Base-by-base conservation (phyloP, 2,329 filamentous ascomycete genomes). In the Curvularia eragrostidis region DNA sequence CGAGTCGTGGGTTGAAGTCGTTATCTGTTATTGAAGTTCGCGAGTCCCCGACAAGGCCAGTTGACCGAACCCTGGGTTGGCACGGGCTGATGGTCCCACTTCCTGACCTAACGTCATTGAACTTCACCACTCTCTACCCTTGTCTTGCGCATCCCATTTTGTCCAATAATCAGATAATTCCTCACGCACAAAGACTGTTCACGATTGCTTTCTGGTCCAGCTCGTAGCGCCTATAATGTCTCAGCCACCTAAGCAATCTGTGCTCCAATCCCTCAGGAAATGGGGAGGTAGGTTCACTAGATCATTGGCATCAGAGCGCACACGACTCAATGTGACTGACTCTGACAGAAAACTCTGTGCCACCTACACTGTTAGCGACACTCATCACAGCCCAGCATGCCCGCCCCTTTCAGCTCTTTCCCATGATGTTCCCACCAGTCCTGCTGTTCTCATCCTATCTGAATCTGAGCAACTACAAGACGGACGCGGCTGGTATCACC, bases 401-500 rank as follows among this genome's bases (percentile, higher is more conserved):
- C 42, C 85, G 86, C n/a, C 88, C 88, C 7, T 86, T 88, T 74
- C 87, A 88, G 71, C 70, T 81, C 6, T 79, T 90, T 0, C 88
- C 88, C 3, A 87, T 90, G 83, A 75, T 88, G 62, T 90, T 90
- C 71, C 84, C 87, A 4, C 87, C 87, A 2, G 78, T 88, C 54
- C 80, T 90, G 3, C 81, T 90, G 57, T 88, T 89, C 77, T 84
- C 84, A 50, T 85, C 84, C 56, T 90, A 90, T 69, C 78, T 89
- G 43, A 90, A 89, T 70, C 69, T 90, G 28, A 82, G 82, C 61
- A 82, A 82, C 58, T 89, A 84, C 77, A 84, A 85, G 70, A 84
- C 83, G 48, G 88, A 90, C 67, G 81, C 82, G 19, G 87, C 87
- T 0, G 87, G 87, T 5, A 80, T 88, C 5, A 86, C 83, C 18